phyloP scores from a whole-genome alignment of 2,329 filamentous ascomycete genomes.

The Cucurbitaria berberidis region DNA sequence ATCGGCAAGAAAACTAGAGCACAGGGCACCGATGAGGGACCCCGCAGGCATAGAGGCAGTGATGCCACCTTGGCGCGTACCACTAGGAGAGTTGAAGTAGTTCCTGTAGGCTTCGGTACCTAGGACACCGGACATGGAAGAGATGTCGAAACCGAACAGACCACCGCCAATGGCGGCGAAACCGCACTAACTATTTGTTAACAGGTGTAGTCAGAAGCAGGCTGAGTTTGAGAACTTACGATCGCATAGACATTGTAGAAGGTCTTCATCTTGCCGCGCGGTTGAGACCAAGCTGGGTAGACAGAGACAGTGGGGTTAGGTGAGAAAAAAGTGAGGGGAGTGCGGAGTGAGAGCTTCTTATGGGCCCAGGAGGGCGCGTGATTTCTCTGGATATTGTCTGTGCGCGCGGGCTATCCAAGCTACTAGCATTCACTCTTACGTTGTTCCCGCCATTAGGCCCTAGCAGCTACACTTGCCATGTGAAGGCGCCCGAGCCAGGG shows the following conservation, averaged over 20 bases:
- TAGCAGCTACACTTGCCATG: slow-evolving; percentile 9
- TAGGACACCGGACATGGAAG: slow-evolving; percentile 48
- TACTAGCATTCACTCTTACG: slow-evolving; percentile 16
- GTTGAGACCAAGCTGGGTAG: slow-evolving; percentile 12
- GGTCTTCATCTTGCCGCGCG: slow-evolving; percentile 42
- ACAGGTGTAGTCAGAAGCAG: neutral
- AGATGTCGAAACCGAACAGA: slow-evolving; percentile 50
- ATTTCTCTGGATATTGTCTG: slow-evolving; percentile 18
- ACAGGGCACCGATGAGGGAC: slow-evolving; percentile 55
- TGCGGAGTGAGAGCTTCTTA: slow-evolving; percentile 7
- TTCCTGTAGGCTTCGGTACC: slow-evolving; percentile 47
- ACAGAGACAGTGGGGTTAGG: slow-evolving; percentile 4
- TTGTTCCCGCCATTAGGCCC: slow-evolving; percentile 5
- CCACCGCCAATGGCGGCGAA: slow-evolving; percentile 64
- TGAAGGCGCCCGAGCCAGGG: slow-evolving; percentile 17
- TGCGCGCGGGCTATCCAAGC: slow-evolving; percentile 8
- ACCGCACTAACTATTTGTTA: slow-evolving; percentile 53
- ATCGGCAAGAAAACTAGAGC: slow-evolving; percentile 56
- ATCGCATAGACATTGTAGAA: slow-evolving; percentile 63
- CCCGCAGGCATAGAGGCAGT: slow-evolving; percentile 58
- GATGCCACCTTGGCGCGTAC: slow-evolving; percentile 51
- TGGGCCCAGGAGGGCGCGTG: slow-evolving; percentile 21
- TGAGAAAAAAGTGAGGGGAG: slow-evolving; percentile 3
- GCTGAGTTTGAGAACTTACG: neutral
- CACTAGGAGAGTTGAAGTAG: slow-evolving; percentile 47